Evolutionary conservation across 352 stramenopile species (phyloP).

Genomic region (Phytophthora vignae): DNA sequence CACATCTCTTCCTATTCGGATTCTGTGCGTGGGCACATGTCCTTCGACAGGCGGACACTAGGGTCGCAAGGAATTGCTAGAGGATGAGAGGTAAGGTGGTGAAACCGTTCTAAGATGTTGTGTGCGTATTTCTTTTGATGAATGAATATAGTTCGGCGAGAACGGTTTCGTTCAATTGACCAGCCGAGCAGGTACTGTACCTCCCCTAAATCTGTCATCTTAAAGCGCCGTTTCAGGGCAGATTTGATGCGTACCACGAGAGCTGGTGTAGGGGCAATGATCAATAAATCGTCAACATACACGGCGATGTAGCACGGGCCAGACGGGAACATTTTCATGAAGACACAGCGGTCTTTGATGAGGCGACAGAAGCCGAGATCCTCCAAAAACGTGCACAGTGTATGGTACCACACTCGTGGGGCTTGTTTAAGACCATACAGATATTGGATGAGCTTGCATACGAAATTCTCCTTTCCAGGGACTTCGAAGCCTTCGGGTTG

Average conservation of each 20-base stretch:
- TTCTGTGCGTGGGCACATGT: background rate
- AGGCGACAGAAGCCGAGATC: background rate
- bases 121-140: background rate
- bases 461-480: background rate
- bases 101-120: background rate
- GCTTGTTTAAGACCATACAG: slow-evolving; percentile 2
- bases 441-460: background rate
- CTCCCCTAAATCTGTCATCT: background rate
- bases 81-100: background rate
- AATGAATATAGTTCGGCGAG: slow-evolving; percentile 1
- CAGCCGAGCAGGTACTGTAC: background rate
- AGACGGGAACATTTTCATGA: background rate
- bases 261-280: background rate
- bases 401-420: background rate
- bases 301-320: background rate
- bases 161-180: background rate
- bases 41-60: background rate
- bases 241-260: background rate
- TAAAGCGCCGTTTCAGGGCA: background rate
- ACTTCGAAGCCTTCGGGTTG: background rate
- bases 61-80: background rate
- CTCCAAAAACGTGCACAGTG: background rate
- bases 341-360: slow-evolving; percentile 1
- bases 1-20: background rate
- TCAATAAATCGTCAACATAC: background rate